Conservation (phyloP, 371 early-diverging fungal species). For the Rhizopus stolonifer region DNA sequence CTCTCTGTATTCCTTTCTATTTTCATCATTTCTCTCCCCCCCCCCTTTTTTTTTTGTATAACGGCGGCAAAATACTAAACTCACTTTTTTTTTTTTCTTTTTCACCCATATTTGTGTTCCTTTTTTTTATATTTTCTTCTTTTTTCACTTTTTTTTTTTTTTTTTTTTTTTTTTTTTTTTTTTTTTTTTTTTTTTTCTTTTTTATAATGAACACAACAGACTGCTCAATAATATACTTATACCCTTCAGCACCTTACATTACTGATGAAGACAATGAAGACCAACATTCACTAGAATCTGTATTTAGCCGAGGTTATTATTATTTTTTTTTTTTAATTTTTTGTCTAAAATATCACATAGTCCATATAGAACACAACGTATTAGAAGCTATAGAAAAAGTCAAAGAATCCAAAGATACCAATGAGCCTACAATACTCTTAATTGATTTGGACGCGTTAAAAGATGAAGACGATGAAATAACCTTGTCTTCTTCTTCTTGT, state of each 20-base stretch:
- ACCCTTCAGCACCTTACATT: constrained; percentile 1
- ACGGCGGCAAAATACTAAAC: constrained; percentile 1
- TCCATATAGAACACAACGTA: constrained; percentile 25
- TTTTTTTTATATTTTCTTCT: constrained; percentile 6
- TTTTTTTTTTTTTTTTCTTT: too few species aligned
- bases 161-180: too few species aligned
- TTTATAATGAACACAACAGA: constrained; percentile 22
- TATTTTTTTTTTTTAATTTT: not conserved
- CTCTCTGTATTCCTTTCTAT: not conserved
- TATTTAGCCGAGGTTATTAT: constrained; percentile 33
- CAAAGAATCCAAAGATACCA: constrained; percentile 11
- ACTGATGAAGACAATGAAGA: constrained; percentile 11
- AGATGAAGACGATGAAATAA: not conserved
- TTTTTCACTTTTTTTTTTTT: not conserved
- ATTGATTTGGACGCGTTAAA: constrained; percentile 26
- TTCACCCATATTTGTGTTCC: not conserved
- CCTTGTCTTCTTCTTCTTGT: not conserved
- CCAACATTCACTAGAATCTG: constrained; percentile 15
- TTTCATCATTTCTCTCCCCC: not conserved
- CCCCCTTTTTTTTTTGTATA: not conserved
- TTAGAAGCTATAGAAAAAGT: constrained; percentile 28
- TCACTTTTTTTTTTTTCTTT: constrained; percentile 1
- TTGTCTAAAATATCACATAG: constrained; percentile 3
- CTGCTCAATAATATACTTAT: constrained; percentile 27
- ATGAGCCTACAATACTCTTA: constrained; percentile 19